These are phyloP conservation scores for Epichloe uncinata DNA, from an alignment of 2,329 filamentous ascomycete genomes.

Conservation along the genomic window DNA sequence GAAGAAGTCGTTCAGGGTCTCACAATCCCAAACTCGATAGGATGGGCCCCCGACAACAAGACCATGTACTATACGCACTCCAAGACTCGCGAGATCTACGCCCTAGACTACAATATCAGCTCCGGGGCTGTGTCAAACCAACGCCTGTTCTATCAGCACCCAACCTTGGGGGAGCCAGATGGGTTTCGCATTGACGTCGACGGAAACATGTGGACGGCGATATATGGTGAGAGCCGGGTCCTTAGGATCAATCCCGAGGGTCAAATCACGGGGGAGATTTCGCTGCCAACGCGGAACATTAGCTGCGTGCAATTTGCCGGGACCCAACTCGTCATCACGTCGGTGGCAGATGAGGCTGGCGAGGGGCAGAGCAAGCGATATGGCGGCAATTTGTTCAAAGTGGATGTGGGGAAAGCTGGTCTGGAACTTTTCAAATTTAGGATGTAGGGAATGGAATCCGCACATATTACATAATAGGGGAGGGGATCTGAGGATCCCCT, in stretches of 20 bases:
- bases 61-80: slow-evolving; percentile 80
- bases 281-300: slow-evolving; percentile 62
- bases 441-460: slow-evolving; percentile 19
- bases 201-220: slow-evolving; percentile 77
- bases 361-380: slow-evolving; percentile 45
- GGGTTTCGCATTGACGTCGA: slow-evolving; percentile 74
- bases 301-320: slow-evolving; percentile 75
- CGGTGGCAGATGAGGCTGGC: slow-evolving; percentile 54
- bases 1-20: slow-evolving; percentile 48
- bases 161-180: slow-evolving; percentile 57
- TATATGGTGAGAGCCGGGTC: slow-evolving; percentile 68
- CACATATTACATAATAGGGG: too few species aligned
- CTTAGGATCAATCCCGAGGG: slow-evolving; percentile 60
- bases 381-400: slow-evolving; percentile 59
- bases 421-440: slow-evolving; percentile 51
- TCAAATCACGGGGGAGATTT: slow-evolving; percentile 59
- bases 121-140: slow-evolving; percentile 52
- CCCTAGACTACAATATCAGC: slow-evolving; percentile 57
- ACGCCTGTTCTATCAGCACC: slow-evolving; percentile 60
- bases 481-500: too few species aligned
- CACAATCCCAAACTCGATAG: slow-evolving; percentile 73
- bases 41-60: slow-evolving; percentile 60
- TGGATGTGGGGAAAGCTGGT: slow-evolving; percentile 63
- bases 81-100: slow-evolving; percentile 53
- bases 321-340: slow-evolving; percentile 64